Conservation (phyloP, 805 yeast genomes). For the Metschnikowia sp. region DNA sequence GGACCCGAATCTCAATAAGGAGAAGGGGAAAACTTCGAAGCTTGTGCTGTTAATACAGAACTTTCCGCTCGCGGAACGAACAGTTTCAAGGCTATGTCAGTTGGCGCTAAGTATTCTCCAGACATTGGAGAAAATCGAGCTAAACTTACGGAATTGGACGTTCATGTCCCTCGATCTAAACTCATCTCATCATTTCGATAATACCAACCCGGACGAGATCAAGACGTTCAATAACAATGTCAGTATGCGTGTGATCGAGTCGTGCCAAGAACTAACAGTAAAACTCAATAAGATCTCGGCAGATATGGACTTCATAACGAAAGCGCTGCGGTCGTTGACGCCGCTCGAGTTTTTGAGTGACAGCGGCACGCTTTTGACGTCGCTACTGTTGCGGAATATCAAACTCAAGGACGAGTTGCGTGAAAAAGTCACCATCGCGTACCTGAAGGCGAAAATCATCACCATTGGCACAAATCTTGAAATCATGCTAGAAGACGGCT, state of each 20-base stretch:
- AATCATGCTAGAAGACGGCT: constrained; percentile 41
- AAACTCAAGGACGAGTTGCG: constrained; percentile 49
- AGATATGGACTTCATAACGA: constrained; percentile 47
- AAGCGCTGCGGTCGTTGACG: constrained; percentile 36
- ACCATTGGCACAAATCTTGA: constrained; percentile 63
- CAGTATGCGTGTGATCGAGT: constrained; percentile 50
- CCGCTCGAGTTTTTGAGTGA: constrained; percentile 51
- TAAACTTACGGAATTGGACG: constrained; percentile 51
- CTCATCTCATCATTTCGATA: constrained; percentile 37
- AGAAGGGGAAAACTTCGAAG: constrained; percentile 36
- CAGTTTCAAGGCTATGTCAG: constrained; percentile 47
- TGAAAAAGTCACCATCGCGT: constrained; percentile 53
- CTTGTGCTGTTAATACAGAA: constrained; percentile 41
- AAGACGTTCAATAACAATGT: constrained; percentile 48
- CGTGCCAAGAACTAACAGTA: constrained; percentile 47
- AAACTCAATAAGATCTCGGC: constrained; percentile 39
- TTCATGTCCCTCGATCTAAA: constrained; percentile 50
- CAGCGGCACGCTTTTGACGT: constrained; percentile 48
- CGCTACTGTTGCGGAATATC: constrained; percentile 42
- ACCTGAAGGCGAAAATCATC: constrained; percentile 63
- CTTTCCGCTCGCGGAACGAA: constrained; percentile 41
- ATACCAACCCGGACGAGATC: constrained; percentile 16
- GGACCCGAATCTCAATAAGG: constrained; percentile 47
- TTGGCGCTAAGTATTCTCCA: constrained; percentile 45
- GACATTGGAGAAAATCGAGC: constrained; percentile 48